Percentiles rank a stretch among this genome's conserved stretches.
These are phyloP conservation scores for Paralagenidium karlingii DNA, from an alignment of 352 stramenopile genomes.

Conservation along the genomic window DNA sequence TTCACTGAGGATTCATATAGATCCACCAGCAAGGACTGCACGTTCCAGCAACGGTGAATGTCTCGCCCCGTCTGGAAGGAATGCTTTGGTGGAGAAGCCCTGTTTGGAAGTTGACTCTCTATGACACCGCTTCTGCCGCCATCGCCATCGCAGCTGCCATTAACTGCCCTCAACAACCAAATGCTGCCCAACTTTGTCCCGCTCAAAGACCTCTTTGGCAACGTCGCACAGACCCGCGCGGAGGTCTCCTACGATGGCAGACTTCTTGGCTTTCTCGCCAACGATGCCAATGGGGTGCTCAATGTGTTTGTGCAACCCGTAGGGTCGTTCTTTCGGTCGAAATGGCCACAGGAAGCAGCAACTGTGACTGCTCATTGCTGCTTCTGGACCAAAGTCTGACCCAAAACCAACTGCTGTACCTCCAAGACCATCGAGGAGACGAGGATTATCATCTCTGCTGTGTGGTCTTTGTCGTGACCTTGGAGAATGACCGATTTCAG, in stretches of 20 bases:
- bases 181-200: constrained; percentile 21
- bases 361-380: constrained; percentile 23
- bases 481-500: too few relatives aligned
- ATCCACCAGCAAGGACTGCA: too few relatives aligned
- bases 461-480: constrained; percentile 18
- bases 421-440: constrained; percentile 25
- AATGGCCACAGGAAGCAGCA: too few relatives aligned
- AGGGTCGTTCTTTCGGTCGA: too few relatives aligned
- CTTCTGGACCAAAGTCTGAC: constrained; percentile 17
- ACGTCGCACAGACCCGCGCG: constrained; percentile 24
- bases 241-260: constrained; percentile 25
- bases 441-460: constrained; percentile 33
- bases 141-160: too few relatives aligned
- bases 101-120: too few relatives aligned
- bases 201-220: constrained; percentile 30
- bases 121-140: too few relatives aligned
- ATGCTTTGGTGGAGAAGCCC: too few relatives aligned
- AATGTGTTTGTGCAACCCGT: constrained; percentile 32
- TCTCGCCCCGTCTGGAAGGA: too few relatives aligned
- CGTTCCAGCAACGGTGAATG: too few relatives aligned
- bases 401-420: constrained; percentile 17
- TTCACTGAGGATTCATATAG: too few relatives aligned
- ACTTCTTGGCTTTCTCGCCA: constrained; percentile 31
- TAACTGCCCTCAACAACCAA: too few relatives aligned
- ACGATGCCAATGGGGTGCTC: constrained; percentile 17